Evolutionary conservation across 2,329 filamentous ascomycete genomes (phyloP), one percentile per base, ranked within the genome.

Genomic region (Botrytis elliptica): DNA sequence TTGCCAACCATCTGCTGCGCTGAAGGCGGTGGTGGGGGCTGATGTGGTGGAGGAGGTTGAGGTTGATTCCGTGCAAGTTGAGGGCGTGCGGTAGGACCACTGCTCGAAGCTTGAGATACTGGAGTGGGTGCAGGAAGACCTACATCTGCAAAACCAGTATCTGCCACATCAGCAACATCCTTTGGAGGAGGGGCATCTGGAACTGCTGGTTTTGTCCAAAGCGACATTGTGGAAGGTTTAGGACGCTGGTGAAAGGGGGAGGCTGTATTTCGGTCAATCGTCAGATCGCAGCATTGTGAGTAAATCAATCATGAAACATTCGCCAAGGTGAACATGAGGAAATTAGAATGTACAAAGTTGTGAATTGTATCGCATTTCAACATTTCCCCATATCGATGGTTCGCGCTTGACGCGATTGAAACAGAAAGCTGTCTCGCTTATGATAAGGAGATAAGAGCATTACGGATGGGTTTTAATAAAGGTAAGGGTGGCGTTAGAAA

Each of bases 91-190:
- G 77, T 78, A 22, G 80, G 76, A 49, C 77, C 69, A 70, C 75
- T 75, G 25, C 73, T 73, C n/a, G 71, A 71, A 5, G 75, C 68
- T 55, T 75, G 69, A 57, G 78, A 77, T 70, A 77, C 71, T 71
- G 77, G 76, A 12, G 76, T 55, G 49, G 78, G 77, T 70, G 78
- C 67, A 69, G 78, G 78, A 12, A 79, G 78, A 29, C 82, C 82
- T 63, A 82, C 77, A 69, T 82, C 80, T 74, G 81, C 76, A 25
- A 84, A 80, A 12, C 84, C 84, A 42, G 84, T 84, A 74, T 86
- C 84, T 74, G 82, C 81, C 16, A 85, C 81, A 77, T 86, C 84
- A 64, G 79, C 74, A 25, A 76, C 68, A 68, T 79, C 78, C 74
- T 75, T 78, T 42, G 75, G 55, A 22, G 73, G 42, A 20, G 74